Evolutionary conservation across 169 alveolate species (phyloP), one percentile per base, ranked within the genome.

Genomic region (Eimeria sp.): DNA sequence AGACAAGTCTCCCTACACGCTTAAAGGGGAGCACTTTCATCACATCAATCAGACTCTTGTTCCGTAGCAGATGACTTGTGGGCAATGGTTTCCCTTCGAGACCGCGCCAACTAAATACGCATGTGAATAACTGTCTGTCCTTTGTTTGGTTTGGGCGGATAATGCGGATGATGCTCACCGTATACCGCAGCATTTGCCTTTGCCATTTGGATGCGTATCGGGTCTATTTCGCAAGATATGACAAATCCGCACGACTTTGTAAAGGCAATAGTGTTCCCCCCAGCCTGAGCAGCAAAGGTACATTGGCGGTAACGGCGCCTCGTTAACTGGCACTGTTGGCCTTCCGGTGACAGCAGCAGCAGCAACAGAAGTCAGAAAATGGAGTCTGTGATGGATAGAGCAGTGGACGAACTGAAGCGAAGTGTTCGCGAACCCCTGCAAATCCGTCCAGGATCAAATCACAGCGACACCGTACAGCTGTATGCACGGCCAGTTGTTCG

Each of bases 391-490:
- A 47, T 0, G 7, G 49, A n/a, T 11, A 57, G 16, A 7, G 91
- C 51, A 9, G 73, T 10, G 18, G 16, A 9, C 13, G 54, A 51
- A 22, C 47, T 6, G 25, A 0, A 7, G 57, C 61, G 40, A 27
- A n/a, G 30, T 58, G 63, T n/a, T 20, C 54, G 58, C 78, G 45
- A 40, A 92, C 96, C 65, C 96, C 96, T n/a, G 90, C 96, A 61
- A 92, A 92, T 14, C 91, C 96, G 47, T 92, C 96, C 65, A 87
- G 34, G 57, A 92, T 82, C 54, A 92, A 51, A 27, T 87, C 84
- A 49, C 96, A 92, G 78, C 89, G 51, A 57, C 96, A 92, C 63
- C 96, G 87, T 67, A 73, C 78, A 4, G 97, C 97, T 57, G 92
- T 95, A 54, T 82, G 95, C 5, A 70, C 54, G 57, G 97, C 97